A percentile compares a stretch with the other conserved stretches of the same genome.
Conservation (phyloP, 1,139 yeast species). For the Hyphopichia fennica region DNA sequence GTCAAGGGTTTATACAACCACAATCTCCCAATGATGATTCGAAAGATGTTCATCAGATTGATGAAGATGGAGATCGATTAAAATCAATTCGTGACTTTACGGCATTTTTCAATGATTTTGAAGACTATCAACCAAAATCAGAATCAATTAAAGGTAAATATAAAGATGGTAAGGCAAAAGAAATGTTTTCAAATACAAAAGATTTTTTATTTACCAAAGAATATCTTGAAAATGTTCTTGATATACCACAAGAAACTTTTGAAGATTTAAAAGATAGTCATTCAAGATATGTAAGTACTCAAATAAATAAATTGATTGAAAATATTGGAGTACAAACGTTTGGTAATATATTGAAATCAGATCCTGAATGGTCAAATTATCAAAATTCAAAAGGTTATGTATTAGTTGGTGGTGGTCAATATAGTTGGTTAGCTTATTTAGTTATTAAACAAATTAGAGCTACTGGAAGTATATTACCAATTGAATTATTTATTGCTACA, state of each 20-base stretch:
- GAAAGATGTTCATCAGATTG: background rate
- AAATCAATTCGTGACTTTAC: conserved; percentile 26
- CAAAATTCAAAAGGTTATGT: conserved; percentile 41
- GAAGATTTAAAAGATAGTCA: conserved; percentile 35
- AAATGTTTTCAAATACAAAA: conserved; percentile 23
- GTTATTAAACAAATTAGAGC: conserved; percentile 44
- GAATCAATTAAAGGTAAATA: conserved; percentile 38
- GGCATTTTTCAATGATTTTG: conserved; percentile 33
- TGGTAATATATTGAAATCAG: conserved; percentile 34
- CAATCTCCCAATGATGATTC: background rate
- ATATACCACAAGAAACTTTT: conserved; percentile 32
- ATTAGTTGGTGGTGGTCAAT: conserved; percentile 45
- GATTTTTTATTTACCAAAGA: conserved; percentile 37
- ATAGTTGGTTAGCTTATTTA: conserved; percentile 45
- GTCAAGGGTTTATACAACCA: background rate
- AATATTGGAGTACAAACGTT: conserved; percentile 35
- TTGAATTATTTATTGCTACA: conserved; percentile 54
- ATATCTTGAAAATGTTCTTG: conserved; percentile 40
- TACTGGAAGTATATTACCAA: conserved; percentile 40
- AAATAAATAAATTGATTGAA: conserved; percentile 31
- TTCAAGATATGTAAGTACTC: conserved; percentile 27
- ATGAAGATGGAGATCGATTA: conserved; percentile 1
- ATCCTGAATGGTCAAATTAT: conserved; percentile 38
- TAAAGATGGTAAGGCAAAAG: conserved; percentile 32
- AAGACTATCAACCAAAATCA: conserved; percentile 24